phyloP scores from a whole-genome alignment of 768 basidiomycete species.

The Rhodosporidiobolus sp. region DNA sequence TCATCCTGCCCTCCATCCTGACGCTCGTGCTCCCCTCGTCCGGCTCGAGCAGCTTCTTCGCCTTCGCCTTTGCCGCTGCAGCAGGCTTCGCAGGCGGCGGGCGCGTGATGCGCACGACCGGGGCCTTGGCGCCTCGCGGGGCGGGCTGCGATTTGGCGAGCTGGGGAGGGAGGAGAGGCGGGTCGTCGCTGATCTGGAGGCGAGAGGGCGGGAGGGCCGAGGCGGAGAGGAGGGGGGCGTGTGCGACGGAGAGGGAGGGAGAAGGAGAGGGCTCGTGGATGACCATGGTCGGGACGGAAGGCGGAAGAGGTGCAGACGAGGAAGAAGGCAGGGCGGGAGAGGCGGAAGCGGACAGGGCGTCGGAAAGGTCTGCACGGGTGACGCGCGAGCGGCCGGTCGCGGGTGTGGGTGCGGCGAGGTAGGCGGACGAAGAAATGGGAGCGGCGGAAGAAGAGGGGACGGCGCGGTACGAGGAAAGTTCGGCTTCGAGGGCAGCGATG shows the following conservation, averaged over 20 bases:
- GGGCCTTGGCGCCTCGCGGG: neutral
- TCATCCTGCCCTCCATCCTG: constrained; percentile 33
- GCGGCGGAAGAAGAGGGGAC: constrained; percentile 4
- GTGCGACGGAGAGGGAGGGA: neutral
- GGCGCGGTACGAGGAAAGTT: constrained; percentile 42
- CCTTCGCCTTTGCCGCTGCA: neutral
- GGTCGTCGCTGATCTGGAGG: neutral
- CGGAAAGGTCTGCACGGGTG: constrained; percentile 15
- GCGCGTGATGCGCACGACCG: neutral
- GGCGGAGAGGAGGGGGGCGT: neutral
- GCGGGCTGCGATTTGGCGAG: constrained; percentile 5
- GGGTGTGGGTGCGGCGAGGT: neutral
- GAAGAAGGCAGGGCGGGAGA: neutral
- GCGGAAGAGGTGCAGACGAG: neutral
- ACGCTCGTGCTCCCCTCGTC: constrained; percentile 15
- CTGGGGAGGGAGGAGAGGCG: constrained; percentile 10
- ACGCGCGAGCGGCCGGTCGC: constrained; percentile 26
- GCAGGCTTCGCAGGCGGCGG: neutral
- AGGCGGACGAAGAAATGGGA: neutral
- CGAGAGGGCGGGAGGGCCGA: neutral
- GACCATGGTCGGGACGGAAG: neutral
- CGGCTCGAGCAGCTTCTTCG: neutral
- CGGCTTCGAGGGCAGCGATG: constrained; percentile 24
- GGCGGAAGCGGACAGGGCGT: constrained; percentile 8
- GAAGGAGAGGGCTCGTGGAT: neutral